phyloP scores from a whole-genome alignment of 2,329 filamentous ascomycete species.

The Trichoderma guizhouense region DNA sequence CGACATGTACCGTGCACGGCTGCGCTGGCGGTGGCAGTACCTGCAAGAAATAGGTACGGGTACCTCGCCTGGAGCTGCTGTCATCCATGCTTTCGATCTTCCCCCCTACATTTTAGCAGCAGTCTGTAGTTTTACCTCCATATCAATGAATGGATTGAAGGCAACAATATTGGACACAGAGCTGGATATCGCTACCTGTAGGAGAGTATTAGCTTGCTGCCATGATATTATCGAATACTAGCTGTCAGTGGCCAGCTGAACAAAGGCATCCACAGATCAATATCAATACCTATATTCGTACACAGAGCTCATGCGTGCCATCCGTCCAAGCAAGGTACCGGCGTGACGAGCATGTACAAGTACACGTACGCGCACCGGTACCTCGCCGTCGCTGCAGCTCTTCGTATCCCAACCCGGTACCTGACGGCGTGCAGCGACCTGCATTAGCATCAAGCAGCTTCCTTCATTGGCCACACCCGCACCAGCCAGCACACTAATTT shows the following conservation, averaged over 20 bases:
- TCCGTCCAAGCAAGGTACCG: neutral
- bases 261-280: neutral
- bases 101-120: neutral
- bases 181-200: neutral
- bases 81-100: neutral
- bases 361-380: neutral
- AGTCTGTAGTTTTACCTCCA: neutral
- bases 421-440: conserved; percentile 9
- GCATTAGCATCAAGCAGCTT: conserved; percentile 1
- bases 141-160: neutral
- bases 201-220: neutral
- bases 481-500: conserved; percentile 19
- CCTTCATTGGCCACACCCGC: neutral
- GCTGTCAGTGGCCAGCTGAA: neutral
- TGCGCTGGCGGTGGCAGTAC: neutral
- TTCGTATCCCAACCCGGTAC: neutral
- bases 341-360: neutral
- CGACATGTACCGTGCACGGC: neutral
- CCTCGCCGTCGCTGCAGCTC: neutral
- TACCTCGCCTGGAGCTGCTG: neutral
- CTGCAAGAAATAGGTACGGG: conserved; percentile 2
- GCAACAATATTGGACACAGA: neutral
- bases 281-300: neutral
- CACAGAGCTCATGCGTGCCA: neutral
- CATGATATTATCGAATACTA: neutral